A percentile compares a stretch with the other conserved stretches of the same genome.
Evolutionary conservation across 2,329 filamentous ascomycete species (phyloP).

Genomic region (Aspergillus flavus): DNA sequence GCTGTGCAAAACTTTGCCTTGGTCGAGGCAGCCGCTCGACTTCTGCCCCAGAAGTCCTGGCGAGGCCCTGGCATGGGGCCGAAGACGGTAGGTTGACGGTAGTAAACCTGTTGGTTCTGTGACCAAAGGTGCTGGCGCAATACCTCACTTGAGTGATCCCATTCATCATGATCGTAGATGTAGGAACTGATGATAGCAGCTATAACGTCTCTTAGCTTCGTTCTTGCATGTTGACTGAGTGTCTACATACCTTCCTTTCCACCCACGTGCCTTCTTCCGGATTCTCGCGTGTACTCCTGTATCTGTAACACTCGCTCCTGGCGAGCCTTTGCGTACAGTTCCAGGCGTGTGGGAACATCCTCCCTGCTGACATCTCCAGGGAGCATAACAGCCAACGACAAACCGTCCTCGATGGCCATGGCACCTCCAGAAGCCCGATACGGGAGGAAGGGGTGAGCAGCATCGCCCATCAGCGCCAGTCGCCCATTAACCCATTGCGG

Average conservation of each 20-base stretch:
- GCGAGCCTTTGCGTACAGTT: slow-evolving; percentile 62
- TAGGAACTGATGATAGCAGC: slow-evolving; percentile 35
- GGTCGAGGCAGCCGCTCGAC: slow-evolving; percentile 25
- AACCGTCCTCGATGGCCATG: slow-evolving; percentile 69
- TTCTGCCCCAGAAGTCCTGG: slow-evolving; percentile 33
- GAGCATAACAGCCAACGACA: slow-evolving; percentile 60
- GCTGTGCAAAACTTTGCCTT: slow-evolving; percentile 49
- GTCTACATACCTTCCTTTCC: slow-evolving; percentile 18
- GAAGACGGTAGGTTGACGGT: slow-evolving; percentile 51
- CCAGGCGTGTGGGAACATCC: slow-evolving; percentile 58
- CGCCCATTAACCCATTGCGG: slow-evolving; percentile 57
- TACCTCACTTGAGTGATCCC: slow-evolving; percentile 54
- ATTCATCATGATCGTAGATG: slow-evolving; percentile 63
- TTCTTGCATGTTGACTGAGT: too few relatives aligned
- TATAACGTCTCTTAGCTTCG: background rate
- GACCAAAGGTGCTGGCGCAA: slow-evolving; percentile 52
- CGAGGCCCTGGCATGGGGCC: slow-evolving; percentile 52
- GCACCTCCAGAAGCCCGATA: slow-evolving; percentile 65
- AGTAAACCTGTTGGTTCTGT: slow-evolving; percentile 45
- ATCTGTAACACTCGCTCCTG: slow-evolving; percentile 60
- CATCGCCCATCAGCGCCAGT: slow-evolving; percentile 65
- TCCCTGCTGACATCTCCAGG: slow-evolving; percentile 45
- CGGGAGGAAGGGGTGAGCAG: slow-evolving; percentile 69
- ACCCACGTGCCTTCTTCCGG: slow-evolving; percentile 19
- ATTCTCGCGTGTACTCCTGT: slow-evolving; percentile 59